phyloP scores from a whole-genome alignment of 129 eudicot genomes.

The Helichrysum umbraculigerum region DNA sequence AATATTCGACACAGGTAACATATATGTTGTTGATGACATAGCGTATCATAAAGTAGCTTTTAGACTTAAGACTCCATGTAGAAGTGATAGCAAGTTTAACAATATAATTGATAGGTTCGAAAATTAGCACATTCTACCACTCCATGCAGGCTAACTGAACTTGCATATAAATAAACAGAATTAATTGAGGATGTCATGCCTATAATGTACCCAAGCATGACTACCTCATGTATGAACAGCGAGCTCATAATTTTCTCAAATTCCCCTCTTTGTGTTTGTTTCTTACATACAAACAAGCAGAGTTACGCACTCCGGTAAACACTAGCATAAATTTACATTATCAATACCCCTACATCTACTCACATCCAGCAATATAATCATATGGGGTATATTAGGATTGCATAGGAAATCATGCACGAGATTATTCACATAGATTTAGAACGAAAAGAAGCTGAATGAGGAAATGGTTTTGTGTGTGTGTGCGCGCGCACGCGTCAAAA shows the following conservation, averaged over 20 bases:
- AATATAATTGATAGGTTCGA: neutral
- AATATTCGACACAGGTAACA: neutral
- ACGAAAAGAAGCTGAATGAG: neutral
- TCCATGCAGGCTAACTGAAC: neutral
- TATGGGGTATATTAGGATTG: neutral
- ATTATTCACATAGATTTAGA: neutral
- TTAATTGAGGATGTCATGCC: neutral
- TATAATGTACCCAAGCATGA: neutral
- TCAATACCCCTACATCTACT: neutral
- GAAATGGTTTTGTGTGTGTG: neutral
- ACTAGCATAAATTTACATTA: neutral
- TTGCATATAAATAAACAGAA: neutral
- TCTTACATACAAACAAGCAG: neutral
- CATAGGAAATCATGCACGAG: neutral
- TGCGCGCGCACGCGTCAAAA: neutral
- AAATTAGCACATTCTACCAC: neutral
- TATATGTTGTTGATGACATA: neutral
- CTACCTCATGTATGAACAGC: neutral
- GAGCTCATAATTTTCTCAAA: neutral
- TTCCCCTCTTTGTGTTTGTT: neutral
- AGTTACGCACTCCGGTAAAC: neutral
- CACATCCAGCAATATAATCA: neutral
- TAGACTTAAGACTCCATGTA: constrained; percentile 2
- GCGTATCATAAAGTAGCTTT: neutral
- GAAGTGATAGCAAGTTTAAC: neutral